Evolutionary conservation across 2,329 filamentous ascomycete genomes (phyloP), one percentile per base, ranked within the genome.

Genomic region (Cladophialophora immunda): DNA sequence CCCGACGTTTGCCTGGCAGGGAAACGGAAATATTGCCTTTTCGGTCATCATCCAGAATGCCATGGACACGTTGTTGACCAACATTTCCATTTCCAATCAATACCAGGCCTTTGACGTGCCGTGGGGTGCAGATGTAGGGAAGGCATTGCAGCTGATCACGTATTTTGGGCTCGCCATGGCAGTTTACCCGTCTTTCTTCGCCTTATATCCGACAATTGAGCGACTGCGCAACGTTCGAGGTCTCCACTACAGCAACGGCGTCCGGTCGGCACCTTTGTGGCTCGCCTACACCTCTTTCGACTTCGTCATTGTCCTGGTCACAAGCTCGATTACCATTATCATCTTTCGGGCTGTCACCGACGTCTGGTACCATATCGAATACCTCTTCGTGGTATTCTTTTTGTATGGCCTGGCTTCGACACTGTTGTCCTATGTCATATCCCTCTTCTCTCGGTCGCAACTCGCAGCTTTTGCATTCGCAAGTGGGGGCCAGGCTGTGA

Each of bases 211-310:
- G 0, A 97, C 92, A n/a, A 83, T 91, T 30, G 94, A 97, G 78
- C 86, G 93, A 29, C 82, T 93, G 11, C 83, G 89, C 58, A 91
- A 93, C 70, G 92, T 97, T 27, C 87, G 94, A 59, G 91, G 91
- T 17, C 82, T 97, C 32, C 90, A 97, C 77, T 97, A 97, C 79
- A 96, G 92, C 62, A 97, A 97, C 75, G 94, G 94, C 55, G 93
- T 97, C 30, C 85, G 92, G 13, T 90, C 92, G 0, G 82, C 92
- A 8, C 92, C 93, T 0, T 82, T 97, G 1, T 97, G 94, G 94
- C 79, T 92, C 4, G 92, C 94, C 1, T 96, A 97, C 75, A 83
- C 91, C 0, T 75, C 83, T 0, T 97, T 97, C 74, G 94, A 97
- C 79, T 93, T 94, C 70, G 76, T 86, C 52, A 88, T 96, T 64